Base-by-base conservation (phyloP, 2,329 filamentous ascomycete species). In the Tolypocladium cylindrosporum region DNA sequence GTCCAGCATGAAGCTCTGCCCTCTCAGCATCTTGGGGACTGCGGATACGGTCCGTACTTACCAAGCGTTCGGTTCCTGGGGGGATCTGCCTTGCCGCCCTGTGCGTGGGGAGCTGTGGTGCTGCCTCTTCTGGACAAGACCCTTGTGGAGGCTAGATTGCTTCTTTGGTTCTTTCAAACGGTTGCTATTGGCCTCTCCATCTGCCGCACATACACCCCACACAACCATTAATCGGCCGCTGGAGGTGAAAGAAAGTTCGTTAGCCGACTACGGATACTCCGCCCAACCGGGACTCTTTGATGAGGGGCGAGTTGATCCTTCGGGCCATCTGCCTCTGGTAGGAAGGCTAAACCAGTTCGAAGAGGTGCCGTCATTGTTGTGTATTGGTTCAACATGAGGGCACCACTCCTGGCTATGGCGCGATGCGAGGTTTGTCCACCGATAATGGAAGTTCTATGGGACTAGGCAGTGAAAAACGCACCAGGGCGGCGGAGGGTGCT, bases 91-190 rank as follows among this genome's bases (percentile, higher is more conserved):
- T 31, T 31, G 5, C 27, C 27, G 27, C 27, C 52, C 41, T 37
- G 36, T 27, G 6, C 31, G 31, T 39, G 16, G 16, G 10, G 36
- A 10, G 36, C 9, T 36, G 36, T 36, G 36, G 36, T 34, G 31
- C 31, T 34, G 31, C 31, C 31, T 34, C 36, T 11, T 36, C 36
- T 36, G 36, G 36, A 37, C 36, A 37, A 37, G 36, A 37, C 45
- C 8, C 55, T 31, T 58, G 66, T 59, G 65, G 63, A 59, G 42
- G 55, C 41, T 57, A 60, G 58, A 66, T 68, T 68, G 64, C 66
- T 68, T 68, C 65, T 68, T 68, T 68, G 58, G 65, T 62, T 59
- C 53, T 21, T 50, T 34, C 24, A 34, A 52, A 39, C 59, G 55
- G 41, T 58, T 55, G 54, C 56, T 56, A 68, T 68, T 68, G 66